Evolutionary conservation across 164 flowering plant species (phyloP).

Genomic region (Stephania japonica): DNA sequence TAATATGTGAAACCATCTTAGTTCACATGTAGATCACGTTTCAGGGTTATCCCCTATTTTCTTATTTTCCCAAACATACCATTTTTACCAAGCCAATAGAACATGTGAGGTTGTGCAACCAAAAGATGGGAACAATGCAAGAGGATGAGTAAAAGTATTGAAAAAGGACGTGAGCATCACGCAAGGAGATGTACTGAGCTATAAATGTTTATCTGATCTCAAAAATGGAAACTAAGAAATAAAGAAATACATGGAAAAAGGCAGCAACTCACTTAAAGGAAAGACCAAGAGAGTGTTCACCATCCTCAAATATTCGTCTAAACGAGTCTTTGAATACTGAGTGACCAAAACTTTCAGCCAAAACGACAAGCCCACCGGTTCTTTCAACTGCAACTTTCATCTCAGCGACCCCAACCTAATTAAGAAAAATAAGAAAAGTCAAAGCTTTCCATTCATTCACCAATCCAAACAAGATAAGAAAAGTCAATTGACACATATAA

Average conservation of each 20-base stretch:
- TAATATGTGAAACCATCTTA: background rate
- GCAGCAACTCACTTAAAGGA: conserved; percentile 68
- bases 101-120: background rate
- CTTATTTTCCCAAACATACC: background rate
- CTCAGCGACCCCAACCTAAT: conserved; percentile 95
- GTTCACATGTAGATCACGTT: background rate
- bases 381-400: conserved; percentile 91
- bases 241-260: background rate
- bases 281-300: conserved; percentile 90
- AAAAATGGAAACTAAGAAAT: background rate
- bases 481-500: no score
- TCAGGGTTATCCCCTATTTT: background rate
- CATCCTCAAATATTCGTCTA: conserved; percentile 82
- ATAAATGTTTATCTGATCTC: background rate
- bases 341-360: conserved; percentile 97
- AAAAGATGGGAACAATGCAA: background rate
- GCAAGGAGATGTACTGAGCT: background rate
- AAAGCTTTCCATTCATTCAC: background rate
- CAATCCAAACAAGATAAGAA: background rate
- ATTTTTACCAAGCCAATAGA: background rate
- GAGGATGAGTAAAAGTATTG: background rate
- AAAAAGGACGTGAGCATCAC: background rate
- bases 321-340: conserved; percentile 91
- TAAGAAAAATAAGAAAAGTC: background rate
- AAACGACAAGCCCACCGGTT: conserved; percentile 96